Evolutionary conservation across 139 green algal genomes (phyloP), one percentile per base, ranked within the genome.

Genomic region (Chlamydomonas schloesseri): DNA sequence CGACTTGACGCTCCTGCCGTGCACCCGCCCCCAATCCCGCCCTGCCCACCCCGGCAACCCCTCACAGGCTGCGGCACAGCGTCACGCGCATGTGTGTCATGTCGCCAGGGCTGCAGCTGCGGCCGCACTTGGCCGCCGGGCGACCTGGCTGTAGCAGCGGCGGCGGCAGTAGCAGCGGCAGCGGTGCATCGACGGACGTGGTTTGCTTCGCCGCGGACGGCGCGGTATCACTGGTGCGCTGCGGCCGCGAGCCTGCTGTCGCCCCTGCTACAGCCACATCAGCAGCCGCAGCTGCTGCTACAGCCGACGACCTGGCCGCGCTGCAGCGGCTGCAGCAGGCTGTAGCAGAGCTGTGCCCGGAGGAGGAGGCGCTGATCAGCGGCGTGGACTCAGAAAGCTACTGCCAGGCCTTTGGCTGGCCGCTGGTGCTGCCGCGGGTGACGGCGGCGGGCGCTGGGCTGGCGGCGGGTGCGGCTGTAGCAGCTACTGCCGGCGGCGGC

Each of bases 71-170:
- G 17, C 79, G 79, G 4, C 65, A 85, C 21, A 31, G 31, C 36
- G 79, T 76, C 2, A 85, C 79, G 13, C 79, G 79, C 11, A 85
- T 85, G 79, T 85, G 79, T 50, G 33, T 9, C 23, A 33, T 47
- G 46, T 47, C 62, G 26, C 68, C 69, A 31, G 79, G 79, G 17
- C 64, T 76, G 28, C 20, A 23, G 10, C 67, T n/a, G 37, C 78
- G 68, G 18, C 64, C 37, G 64, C 6, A 33, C 64, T 28, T 33
- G 29, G 15, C 47, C 10, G 1, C 5, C 9, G 42, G 13, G 24
- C 15, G 29, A 24, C 18, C 15, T 3, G 31, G 62, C 73, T 34
- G 33, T 26, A 14, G 72, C 46, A 81, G 53, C 28, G 20, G 15
- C 4, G 21, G 0, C 14, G 36, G 37, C 76, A 47, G 60, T 24